Evolutionary conservation across 2,329 filamentous ascomycete species (phyloP).

Genomic region (Blastomyces gilchristii): DNA sequence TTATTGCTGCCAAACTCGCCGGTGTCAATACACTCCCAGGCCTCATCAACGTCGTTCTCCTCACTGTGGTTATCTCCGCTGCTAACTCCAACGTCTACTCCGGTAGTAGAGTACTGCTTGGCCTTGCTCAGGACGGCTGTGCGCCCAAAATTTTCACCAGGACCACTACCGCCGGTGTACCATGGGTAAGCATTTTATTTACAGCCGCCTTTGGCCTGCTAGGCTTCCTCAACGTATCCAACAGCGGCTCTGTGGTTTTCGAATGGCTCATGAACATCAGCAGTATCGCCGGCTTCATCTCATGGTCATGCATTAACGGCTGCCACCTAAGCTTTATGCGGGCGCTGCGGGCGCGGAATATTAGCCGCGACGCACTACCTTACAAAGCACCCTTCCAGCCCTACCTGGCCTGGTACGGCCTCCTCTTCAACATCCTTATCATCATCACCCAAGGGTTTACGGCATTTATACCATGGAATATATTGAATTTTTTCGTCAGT

Average conservation of each 20-base stretch:
- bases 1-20: slow-evolving; percentile 33
- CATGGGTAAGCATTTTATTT: slow-evolving; percentile 36
- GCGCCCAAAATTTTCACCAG: slow-evolving; percentile 36
- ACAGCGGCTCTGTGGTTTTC: slow-evolving; percentile 52
- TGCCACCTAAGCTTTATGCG: slow-evolving; percentile 58
- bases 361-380: slow-evolving; percentile 49
- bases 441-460: slow-evolving; percentile 60
- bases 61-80: slow-evolving; percentile 36
- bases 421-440: slow-evolving; percentile 55
- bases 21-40: slow-evolving; percentile 31
- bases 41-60: slow-evolving; percentile 34
- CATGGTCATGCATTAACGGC: slow-evolving; percentile 31
- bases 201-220: slow-evolving; percentile 50
- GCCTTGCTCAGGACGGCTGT: slow-evolving; percentile 44
- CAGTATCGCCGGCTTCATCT: slow-evolving; percentile 29
- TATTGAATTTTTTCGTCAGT: slow-evolving; percentile 51
- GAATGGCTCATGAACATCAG: slow-evolving; percentile 29
- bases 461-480: slow-evolving; percentile 54
- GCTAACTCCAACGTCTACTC: slow-evolving; percentile 36
- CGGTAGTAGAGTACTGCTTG: slow-evolving; percentile 58
- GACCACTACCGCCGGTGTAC: slow-evolving; percentile 36
- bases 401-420: slow-evolving; percentile 54
- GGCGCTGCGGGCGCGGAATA: slow-evolving; percentile 46
- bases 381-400: slow-evolving; percentile 55
- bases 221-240: slow-evolving; percentile 59